phyloP scores from a whole-genome alignment of 345 rosid genomes.

The Bruguiera parviflora region DNA sequence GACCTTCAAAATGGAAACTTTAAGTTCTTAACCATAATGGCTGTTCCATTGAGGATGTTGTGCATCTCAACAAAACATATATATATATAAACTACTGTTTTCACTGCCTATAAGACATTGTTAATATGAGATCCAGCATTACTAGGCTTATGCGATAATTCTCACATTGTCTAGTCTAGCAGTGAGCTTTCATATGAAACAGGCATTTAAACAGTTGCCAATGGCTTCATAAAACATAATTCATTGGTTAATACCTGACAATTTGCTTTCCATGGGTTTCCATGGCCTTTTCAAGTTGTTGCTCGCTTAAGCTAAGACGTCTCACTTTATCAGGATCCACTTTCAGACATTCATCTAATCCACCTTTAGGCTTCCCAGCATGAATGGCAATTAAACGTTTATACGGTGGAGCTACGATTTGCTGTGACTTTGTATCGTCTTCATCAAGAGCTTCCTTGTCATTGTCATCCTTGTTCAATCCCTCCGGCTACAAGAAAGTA shows the following conservation, averaged over 20 bases:
- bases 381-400: slow-evolving; percentile 53
- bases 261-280: slow-evolving; percentile 49
- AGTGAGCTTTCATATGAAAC: not conserved
- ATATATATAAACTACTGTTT: no score
- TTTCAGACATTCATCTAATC: slow-evolving; percentile 40
- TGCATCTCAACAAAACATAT: no score
- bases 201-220: not conserved
- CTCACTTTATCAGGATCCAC: slow-evolving; percentile 48
- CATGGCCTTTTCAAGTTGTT: slow-evolving; percentile 53
- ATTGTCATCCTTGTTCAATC: slow-evolving; percentile 35
- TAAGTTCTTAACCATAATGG: no score
- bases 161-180: not conserved
- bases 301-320: slow-evolving; percentile 67
- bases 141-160: not conserved
- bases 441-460: slow-evolving; percentile 15
- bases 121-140: not conserved
- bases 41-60: no score
- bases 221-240: slow-evolving; percentile 1
- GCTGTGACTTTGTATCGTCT: slow-evolving; percentile 13
- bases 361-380: slow-evolving; percentile 56
- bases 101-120: no score
- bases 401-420: slow-evolving; percentile 30
- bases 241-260: slow-evolving; percentile 39
- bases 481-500: slow-evolving; percentile 36
- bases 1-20: no score